Evolutionary conservation across 1,284 basidiomycete species (phyloP), one percentile per base, ranked within the genome.

Genomic region (Entoloma clypeatum): DNA sequence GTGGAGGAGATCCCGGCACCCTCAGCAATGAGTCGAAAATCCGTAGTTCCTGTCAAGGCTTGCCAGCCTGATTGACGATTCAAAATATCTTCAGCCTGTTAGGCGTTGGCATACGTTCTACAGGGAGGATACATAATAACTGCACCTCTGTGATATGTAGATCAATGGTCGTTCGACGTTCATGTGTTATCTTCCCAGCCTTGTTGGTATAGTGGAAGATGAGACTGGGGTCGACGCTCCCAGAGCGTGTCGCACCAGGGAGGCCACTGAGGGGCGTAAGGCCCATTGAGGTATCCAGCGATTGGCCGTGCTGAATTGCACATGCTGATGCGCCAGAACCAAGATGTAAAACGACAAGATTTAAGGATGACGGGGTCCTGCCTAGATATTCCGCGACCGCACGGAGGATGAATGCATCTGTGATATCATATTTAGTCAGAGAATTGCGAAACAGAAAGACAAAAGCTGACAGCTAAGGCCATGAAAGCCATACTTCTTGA

Each of bases 401-500:
- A 38, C 73, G 71, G 9, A 79, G 67, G 52, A 86, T 85, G 57
- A 74, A 85, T 1, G 76, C 64, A 48, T 83, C 81, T 83, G 46
- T 5, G 60, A 48, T 18, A 10, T 4, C 14, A 29, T 27, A 17
- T 35, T 9, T 26, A 23, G 10, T 4, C 54, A 50, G 42, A 19
- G 60, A 38, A 38, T 61, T 31, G 28, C 29, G 18, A 6, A 28
- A 31, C 27, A 3, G 14, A 21, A 24, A 16, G 31, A 58, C 58
- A 7, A 57, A 56, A 7, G 59, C 77, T 41, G 51, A 77, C 81
- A 86, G 48, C 80, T 83, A 27, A 83, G 65, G 3, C 91, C 91
- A 54, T 94, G 92, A 62, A 92, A 92, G 18, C 91, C 91, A 57
- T 92, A 93, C 62, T 91, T 92, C 55, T 79, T 79, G 31, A 93